phyloP scores from a whole-genome alignment of 169 alveolate genomes.

The Babesia ovis region DNA sequence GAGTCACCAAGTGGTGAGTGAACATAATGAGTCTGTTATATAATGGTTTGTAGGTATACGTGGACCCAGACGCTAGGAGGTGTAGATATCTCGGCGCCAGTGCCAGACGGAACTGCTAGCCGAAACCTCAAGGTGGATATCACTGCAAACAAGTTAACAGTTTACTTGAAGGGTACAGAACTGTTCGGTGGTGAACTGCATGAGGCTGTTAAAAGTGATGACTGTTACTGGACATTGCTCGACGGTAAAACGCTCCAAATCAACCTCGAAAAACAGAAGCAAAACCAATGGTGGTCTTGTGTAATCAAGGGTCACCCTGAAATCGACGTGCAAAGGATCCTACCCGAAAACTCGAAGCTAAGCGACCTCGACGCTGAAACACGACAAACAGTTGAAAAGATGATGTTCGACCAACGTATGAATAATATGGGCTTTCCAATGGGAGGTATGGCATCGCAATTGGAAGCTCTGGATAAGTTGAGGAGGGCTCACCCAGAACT shows the following conservation, averaged over 20 bases:
- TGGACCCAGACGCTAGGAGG: conserved; percentile 91
- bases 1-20: conserved; percentile 67
- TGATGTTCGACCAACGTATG: conserved; percentile 94
- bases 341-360: conserved; percentile 96
- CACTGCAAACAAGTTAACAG: conserved; percentile 69
- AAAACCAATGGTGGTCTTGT: conserved; percentile 95
- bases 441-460: conserved; percentile 90
- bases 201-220: conserved; percentile 90
- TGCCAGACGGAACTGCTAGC: conserved; percentile 63
- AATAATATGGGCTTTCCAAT: conserved; percentile 93
- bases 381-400: conserved; percentile 94
- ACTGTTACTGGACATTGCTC: conserved; percentile 93
- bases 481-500: conserved; percentile 96
- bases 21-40: not conserved
- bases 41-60: conserved; percentile 73
- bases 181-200: conserved; percentile 88
- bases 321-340: conserved; percentile 94
- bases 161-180: conserved; percentile 72
- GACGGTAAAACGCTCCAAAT: conserved; percentile 86
- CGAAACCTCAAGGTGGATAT: conserved; percentile 70
- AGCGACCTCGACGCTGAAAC: conserved; percentile 96
- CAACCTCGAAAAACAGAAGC: conserved; percentile 88
- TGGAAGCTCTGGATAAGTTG: conserved; percentile 90
- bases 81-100: conserved; percentile 64
- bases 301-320: conserved; percentile 92